Evolutionary conservation across 306 rosid species (phyloP).

Genomic region (Erythrophleum fordii): DNA sequence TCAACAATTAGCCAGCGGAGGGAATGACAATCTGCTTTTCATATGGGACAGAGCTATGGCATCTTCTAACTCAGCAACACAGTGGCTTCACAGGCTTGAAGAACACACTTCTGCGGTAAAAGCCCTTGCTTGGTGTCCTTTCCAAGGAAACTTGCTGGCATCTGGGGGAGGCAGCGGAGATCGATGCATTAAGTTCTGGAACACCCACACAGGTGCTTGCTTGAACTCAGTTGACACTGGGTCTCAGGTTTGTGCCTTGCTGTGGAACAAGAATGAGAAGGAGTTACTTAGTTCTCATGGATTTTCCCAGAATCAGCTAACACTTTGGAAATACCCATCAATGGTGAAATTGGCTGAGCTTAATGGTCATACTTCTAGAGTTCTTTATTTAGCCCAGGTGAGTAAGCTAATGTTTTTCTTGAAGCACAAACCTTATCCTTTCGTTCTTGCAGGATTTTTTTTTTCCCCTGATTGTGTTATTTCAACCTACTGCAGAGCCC

Average conservation of each 20-base stretch:
- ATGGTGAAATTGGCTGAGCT: constrained; percentile 73
- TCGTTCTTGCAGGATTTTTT: background rate
- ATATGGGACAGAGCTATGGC: constrained; percentile 63
- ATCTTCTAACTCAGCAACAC: constrained; percentile 58
- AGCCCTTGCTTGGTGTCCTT: constrained; percentile 76
- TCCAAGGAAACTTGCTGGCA: constrained; percentile 63
- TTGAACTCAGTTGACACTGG: constrained; percentile 66
- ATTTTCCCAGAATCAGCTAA: constrained; percentile 57
- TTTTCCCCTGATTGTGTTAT: background rate
- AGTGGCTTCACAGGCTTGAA: constrained; percentile 68
- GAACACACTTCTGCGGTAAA: constrained; percentile 66
- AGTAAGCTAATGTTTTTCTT: background rate
- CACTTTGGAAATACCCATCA: constrained; percentile 78
- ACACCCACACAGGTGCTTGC: constrained; percentile 73
- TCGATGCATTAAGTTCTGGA: constrained; percentile 65
- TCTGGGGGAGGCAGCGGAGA: constrained; percentile 65
- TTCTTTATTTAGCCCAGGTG: constrained; percentile 58
- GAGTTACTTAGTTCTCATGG: constrained; percentile 78
- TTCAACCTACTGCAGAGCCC: constrained; percentile 28
- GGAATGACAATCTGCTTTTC: constrained; percentile 65
- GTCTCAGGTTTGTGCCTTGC: constrained; percentile 64
- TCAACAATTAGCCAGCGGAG: constrained; percentile 64
- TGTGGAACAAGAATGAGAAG: constrained; percentile 76
- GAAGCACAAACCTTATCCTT: background rate
- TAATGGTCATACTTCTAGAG: constrained; percentile 72